Base-by-base conservation (phyloP, 805 yeast genomes). In the Metschnikowia cubensis region DNA sequence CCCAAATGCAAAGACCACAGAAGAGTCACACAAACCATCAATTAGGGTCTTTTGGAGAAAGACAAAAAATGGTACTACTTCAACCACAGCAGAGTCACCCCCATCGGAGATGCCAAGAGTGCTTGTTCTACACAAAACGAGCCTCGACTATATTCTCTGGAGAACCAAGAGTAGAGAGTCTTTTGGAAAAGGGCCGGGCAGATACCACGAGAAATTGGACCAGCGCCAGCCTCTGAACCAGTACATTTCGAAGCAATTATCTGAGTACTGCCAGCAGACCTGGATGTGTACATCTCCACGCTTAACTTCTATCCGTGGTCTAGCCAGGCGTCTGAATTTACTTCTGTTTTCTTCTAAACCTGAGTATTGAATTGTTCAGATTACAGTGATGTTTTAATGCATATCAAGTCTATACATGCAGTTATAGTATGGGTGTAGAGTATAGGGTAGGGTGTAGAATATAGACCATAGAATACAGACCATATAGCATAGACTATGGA, bases 11-110 rank as follows among this genome's bases (percentile, higher is more conserved):
- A 87, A 60, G 94, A 87, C 47, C 96, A 89, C 60, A 80, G 90
- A 51, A 89, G 87, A 58, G 98, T 97, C 0, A 83, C 95, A 1
- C 94, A 94, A 61, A 85, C 88, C 40, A 85, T 94, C 95, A 90
- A 66, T 70, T 92, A 17, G 92, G 98, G 98, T 79, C 83, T n/a
- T 83, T 88, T 0, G 98, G 98, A 0, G 97, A 94, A 81, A 39
- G 95, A 88, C 60, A 71, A 71, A 18, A 75, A 81, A 50, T 94
- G 98, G 98, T 89, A 90, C 63, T 87, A 90, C 63, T 92, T 78
- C 65, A 91, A 92, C 63, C 98, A 92, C 64, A 83, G 96, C 1
- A 69, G 85, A 32, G 97, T 90, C 1, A 67, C 81, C 0, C 72
- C 72, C 17, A 61, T 74, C 6, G 75, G 83, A 0, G 75, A 79